Evolutionary conservation across 176 grass and related monocot species (phyloP).

Genomic region (Secale cereale): DNA sequence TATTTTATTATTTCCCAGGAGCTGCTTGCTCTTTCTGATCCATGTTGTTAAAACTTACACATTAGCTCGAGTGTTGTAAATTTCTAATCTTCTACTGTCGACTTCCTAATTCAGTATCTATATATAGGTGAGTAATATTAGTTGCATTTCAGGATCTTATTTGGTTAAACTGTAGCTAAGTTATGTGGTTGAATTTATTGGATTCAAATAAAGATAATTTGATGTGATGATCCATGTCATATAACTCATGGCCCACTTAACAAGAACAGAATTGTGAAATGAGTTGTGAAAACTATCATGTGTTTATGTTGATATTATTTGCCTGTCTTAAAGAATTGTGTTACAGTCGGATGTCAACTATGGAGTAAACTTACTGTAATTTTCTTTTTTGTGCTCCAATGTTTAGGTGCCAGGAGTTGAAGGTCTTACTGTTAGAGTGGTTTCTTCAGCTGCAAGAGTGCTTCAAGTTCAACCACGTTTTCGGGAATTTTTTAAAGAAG

Average conservation of each 20-base stretch:
- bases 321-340: neutral
- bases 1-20: neutral
- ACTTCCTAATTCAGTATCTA: neutral
- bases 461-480: conserved; percentile 68
- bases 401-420: conserved; percentile 79
- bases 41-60: conserved; percentile 1
- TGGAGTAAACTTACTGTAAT: conserved; percentile 23
- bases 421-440: conserved; percentile 86
- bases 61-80: neutral
- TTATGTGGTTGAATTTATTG: neutral
- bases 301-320: neutral
- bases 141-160: neutral
- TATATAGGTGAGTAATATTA: neutral
- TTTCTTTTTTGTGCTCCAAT: conserved; percentile 25
- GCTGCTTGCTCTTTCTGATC: neutral
- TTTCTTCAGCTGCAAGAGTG: conserved; percentile 70
- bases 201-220: conserved; percentile 6
- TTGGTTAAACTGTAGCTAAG: neutral
- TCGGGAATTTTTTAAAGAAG: conserved; percentile 65
- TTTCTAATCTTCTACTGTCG: conserved; percentile 2
- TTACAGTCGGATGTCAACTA: conserved; percentile 13
- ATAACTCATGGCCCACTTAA: neutral
- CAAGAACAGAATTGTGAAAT: neutral
- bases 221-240: neutral
- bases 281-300: too few relatives aligned